These are phyloP conservation scores for Cystofilobasidium bisporidii DNA, from an alignment of 768 basidiomycete species.

Conservation along the genomic window DNA sequence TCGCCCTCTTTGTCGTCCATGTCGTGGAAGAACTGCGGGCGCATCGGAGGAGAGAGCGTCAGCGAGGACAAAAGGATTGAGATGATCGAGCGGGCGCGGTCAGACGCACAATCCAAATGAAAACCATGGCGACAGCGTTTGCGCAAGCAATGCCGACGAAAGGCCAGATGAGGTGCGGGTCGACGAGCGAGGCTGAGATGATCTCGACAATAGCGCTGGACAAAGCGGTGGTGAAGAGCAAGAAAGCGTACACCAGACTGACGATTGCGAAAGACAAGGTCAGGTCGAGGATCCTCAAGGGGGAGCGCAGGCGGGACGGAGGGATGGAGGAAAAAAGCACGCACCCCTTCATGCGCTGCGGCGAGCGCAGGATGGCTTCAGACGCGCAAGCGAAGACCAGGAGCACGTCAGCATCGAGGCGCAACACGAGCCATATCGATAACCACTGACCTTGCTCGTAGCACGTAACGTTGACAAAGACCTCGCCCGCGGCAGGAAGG, in stretches of 20 bases:
- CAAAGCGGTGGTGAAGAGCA: constrained; percentile 30
- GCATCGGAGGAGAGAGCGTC: too few species aligned
- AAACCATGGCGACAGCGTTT: background rate
- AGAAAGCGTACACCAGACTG: background rate
- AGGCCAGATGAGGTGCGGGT: constrained; percentile 39
- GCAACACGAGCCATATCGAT: background rate
- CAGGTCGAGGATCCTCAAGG: constrained; percentile 36
- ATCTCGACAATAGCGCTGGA: constrained; percentile 35
- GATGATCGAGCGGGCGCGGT: too few species aligned
- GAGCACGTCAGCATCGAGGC: background rate
- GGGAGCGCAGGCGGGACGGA: background rate
- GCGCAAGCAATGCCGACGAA: constrained; percentile 10
- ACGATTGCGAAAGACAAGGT: constrained; percentile 14
- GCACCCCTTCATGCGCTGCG: too few species aligned
- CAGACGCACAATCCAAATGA: constrained; percentile 17
- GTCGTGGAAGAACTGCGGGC: background rate
- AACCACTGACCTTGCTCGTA: too few species aligned
- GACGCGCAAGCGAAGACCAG: background rate
- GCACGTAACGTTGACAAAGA: constrained; percentile 34
- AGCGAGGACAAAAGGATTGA: too few species aligned
- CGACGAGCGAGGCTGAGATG: constrained; percentile 28
- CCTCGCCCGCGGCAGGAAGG: background rate
- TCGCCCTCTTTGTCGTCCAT: background rate
- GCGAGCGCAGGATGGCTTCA: background rate
- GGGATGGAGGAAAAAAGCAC: too few species aligned